Evolutionary conservation across 345 rosid species (phyloP), one percentile per base, ranked within the genome.

Genomic region (Eucalyptus curtisii): DNA sequence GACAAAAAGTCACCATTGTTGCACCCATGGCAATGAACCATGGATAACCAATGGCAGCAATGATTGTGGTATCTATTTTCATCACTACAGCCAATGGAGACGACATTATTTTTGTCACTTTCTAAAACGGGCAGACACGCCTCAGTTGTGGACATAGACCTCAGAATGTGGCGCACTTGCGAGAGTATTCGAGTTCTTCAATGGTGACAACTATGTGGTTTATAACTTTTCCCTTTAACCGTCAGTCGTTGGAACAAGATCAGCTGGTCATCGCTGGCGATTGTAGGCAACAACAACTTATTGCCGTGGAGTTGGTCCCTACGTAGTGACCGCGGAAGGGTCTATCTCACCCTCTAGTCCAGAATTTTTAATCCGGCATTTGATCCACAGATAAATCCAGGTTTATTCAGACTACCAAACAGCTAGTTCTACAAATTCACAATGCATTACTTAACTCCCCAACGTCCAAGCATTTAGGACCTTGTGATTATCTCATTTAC

Each of bases 271-370:
- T 55, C 61, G 27, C 27, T 6, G 12, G 61, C 12, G 12, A 55
- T 55, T 10, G 30, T 20, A 22, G 61, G 61, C 30, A 55, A 24
- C 2, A 5, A 55, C 27, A 24, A 55, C 5, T 2, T 12, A 24
- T 52, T 52, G 55, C 55, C 57, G 61, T 24, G 61, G 61, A 55
- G 61, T 22, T 24, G 61, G 30, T 24, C 61, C 13, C 13, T 55
- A 30, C 0, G 10, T 4, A 52, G 57, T 52, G 24, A 52, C 57
- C 0, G 24, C 7, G 2, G 55, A 52, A 17, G 24, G 22, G 27
- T 55, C 0, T 24, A 55, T 55, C 30, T 55, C 30, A 24, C 30
- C 61, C 13, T 55, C 30, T 55, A 24, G 61, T 12, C 61, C 59
- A 0, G 3, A 30, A 55, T 24, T 24, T 55, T 55, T 55, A 9